A percentile compares a stretch with the other conserved stretches of the same genome.
phyloP scores from a whole-genome alignment of 495 filamentous ascomycete genomes.

The Hyaloscypha variabilis region DNA sequence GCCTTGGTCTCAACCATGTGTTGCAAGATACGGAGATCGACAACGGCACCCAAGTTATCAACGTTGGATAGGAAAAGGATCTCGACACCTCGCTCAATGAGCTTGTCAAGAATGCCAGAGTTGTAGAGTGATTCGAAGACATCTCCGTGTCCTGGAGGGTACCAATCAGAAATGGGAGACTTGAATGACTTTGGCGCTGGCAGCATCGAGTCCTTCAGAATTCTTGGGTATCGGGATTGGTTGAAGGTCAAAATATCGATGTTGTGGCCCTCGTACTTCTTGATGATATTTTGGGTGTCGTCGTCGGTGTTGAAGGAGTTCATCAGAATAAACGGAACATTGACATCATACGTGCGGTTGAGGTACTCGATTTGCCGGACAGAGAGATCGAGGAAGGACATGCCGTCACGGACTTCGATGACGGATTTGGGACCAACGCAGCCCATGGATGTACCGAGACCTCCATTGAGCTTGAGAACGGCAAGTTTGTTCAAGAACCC shows the following conservation, averaged over 20 bases:
- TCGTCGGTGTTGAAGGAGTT: slow-evolving; percentile 99
- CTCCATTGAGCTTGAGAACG: slow-evolving; percentile 98
- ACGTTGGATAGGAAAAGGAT: slow-evolving; percentile 99
- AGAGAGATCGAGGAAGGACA: slow-evolving; percentile 99
- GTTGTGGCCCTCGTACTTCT: slow-evolving; percentile 99
- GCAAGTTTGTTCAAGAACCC: slow-evolving; percentile 96
- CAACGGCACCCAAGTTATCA: slow-evolving; percentile 97
- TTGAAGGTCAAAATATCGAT: slow-evolving; percentile 99
- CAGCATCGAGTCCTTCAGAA: slow-evolving; percentile 96
- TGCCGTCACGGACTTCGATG: slow-evolving; percentile 99
- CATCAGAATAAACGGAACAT: slow-evolving; percentile 99
- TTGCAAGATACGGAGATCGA: slow-evolving; percentile 95
- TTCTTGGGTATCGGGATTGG: slow-evolving; percentile 96
- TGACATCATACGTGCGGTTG: slow-evolving; percentile 95
- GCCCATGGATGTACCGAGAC: slow-evolving; percentile 99
- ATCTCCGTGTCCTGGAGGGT: slow-evolving; percentile 98
- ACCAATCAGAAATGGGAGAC: slow-evolving; percentile 94
- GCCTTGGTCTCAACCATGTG: slow-evolving; percentile 96
- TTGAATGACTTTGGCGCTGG: slow-evolving; percentile 90
- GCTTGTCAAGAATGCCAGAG: slow-evolving; percentile 95
- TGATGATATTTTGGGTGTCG: slow-evolving; percentile 98
- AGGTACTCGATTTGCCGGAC: slow-evolving; percentile 99
- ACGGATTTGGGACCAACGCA: slow-evolving; percentile 99
- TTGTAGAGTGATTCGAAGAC: slow-evolving; percentile 99
- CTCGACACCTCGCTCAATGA: slow-evolving; percentile 91